Conservation (phyloP, 352 stramenopile genomes). For the Pythium utonaiense region DNA sequence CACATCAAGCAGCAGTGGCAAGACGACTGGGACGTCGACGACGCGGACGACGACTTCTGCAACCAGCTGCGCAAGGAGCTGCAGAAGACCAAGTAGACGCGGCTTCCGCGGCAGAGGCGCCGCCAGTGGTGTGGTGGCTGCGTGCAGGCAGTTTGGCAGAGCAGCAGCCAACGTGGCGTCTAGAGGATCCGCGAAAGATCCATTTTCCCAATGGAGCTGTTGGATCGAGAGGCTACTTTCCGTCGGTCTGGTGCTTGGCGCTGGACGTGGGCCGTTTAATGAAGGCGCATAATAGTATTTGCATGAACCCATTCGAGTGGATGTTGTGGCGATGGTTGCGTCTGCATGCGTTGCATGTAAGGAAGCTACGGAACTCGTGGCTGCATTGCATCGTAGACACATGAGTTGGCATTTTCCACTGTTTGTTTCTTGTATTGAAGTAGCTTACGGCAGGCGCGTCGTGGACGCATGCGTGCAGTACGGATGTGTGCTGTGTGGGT, state of each 20-base stretch:
- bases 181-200: too few species aligned
- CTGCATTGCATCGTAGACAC: neutral
- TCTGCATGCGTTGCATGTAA: neutral
- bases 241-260: too few species aligned
- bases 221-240: too few species aligned
- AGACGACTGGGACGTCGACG: constrained; percentile 91
- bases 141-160: too few species aligned
- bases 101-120: too few species aligned
- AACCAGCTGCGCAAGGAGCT: constrained; percentile 89
- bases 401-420: neutral
- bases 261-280: neutral
- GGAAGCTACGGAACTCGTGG: neutral
- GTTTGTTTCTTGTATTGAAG: neutral
- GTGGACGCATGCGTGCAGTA: neutral
- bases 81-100: constrained; percentile 70
- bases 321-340: neutral
- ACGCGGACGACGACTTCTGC: constrained; percentile 92
- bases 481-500: neutral
- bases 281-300: neutral
- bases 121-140: neutral
- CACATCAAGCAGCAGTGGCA: constrained; percentile 91
- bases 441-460: neutral
- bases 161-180: too few species aligned
- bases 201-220: too few species aligned
- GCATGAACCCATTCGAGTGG: neutral